A percentile compares a stretch with the other conserved stretches of the same genome.
phyloP scores from a whole-genome alignment of 495 filamentous ascomycete genomes.

The Penicillium longicatenatum region DNA sequence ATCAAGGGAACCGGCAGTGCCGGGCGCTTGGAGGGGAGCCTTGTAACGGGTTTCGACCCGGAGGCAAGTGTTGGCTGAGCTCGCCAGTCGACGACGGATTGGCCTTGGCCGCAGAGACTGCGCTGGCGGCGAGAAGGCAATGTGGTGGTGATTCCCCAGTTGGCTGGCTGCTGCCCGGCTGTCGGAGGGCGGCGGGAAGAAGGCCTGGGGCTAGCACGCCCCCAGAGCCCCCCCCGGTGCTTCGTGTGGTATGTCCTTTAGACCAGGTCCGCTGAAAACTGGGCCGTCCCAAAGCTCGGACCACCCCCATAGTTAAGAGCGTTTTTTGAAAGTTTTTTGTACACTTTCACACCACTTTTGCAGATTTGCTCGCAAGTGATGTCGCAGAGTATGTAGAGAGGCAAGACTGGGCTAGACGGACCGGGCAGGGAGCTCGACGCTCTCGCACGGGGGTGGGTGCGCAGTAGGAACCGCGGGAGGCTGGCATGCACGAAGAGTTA shows the following conservation, averaged over 20 bases:
- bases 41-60: background rate
- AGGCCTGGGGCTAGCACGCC: too few relatives aligned
- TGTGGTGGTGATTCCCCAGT: too few relatives aligned
- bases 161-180: background rate
- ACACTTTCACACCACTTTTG: background rate
- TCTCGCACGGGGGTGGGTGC: background rate
- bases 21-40: constrained; percentile 10
- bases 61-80: background rate
- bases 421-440: background rate
- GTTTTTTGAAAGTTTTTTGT: constrained; percentile 8
- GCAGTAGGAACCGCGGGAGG: background rate
- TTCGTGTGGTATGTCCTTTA: background rate
- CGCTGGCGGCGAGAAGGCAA: background rate
- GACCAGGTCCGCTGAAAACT: background rate
- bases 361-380: constrained; percentile 3
- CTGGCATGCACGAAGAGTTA: background rate
- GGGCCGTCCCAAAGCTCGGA: constrained; percentile 4
- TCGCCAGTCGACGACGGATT: background rate
- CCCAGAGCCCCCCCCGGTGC: background rate
- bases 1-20: constrained; percentile 14
- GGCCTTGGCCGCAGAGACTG: background rate
- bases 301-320: constrained; percentile 16
- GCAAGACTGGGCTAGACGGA: constrained; percentile 7
- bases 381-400: constrained; percentile 26
- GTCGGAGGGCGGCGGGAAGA: too few relatives aligned